These are phyloP conservation scores for Russula vinacea DNA, from an alignment of 768 basidiomycete genomes.

Conservation along the genomic window DNA sequence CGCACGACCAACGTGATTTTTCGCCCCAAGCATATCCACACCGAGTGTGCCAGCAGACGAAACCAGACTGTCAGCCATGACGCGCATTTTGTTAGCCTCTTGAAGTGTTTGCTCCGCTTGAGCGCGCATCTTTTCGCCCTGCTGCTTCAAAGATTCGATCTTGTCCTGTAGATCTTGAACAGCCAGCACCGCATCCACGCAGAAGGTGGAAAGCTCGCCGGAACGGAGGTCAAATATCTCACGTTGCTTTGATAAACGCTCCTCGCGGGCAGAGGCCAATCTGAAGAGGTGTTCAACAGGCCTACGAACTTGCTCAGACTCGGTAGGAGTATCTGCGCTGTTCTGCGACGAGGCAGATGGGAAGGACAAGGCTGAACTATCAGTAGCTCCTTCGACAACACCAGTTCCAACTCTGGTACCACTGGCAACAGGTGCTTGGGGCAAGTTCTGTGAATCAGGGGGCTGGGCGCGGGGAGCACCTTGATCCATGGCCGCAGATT, in stretches of 20 bases:
- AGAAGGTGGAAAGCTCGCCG: constrained; percentile 18
- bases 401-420: not conserved
- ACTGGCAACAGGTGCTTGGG: not conserved
- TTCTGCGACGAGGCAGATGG: not conserved
- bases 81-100: constrained; percentile 21
- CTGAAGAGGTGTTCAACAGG: constrained; percentile 16
- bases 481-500: constrained; percentile 6
- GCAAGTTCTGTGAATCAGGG: not conserved
- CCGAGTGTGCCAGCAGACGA: constrained; percentile 6
- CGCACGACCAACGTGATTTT: not conserved
- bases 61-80: constrained; percentile 14
- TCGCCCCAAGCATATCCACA: not conserved
- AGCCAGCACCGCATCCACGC: constrained; percentile 1
- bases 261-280: constrained; percentile 16
- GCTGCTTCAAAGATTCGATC: constrained; percentile 3
- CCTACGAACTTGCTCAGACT: constrained; percentile 7
- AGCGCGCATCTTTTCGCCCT: constrained; percentile 10
- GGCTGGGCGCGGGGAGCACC: not conserved
- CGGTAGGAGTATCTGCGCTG: not conserved
- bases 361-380: not conserved
- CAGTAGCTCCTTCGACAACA: not conserved
- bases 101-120: constrained; percentile 17
- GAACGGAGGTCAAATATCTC: constrained; percentile 13
- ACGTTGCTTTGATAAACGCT: constrained; percentile 11
- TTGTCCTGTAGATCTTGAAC: constrained; percentile 8